A percentile compares a stretch with the other conserved stretches of the same genome.
These are phyloP conservation scores for Trichoderma aggressivum DNA, from an alignment of 2,329 filamentous ascomycete genomes.

Conservation along the genomic window DNA sequence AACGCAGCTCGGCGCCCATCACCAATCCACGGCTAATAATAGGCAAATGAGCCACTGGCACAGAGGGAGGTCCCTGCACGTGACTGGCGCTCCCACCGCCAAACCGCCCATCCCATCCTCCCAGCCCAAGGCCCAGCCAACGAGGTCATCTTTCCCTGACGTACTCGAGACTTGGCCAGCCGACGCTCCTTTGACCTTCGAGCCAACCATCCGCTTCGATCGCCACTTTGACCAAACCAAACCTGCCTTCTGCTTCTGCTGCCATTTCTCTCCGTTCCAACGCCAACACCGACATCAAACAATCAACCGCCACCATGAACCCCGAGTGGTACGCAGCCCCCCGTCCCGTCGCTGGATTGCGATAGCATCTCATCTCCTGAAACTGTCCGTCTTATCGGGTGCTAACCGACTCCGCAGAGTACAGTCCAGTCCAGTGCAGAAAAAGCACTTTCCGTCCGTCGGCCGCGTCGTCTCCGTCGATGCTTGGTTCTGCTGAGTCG, in stretches of 20 bases:
- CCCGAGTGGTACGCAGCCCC: slow-evolving; percentile 75
- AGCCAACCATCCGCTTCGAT: slow-evolving; percentile 16
- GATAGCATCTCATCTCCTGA: slow-evolving; percentile 33
- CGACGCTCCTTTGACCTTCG: slow-evolving; percentile 28
- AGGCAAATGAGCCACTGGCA: slow-evolving; percentile 10
- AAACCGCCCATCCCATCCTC: slow-evolving; percentile 25
- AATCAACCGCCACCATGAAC: slow-evolving; percentile 65
- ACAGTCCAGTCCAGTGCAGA: neutral
- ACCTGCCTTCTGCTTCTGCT: slow-evolving; percentile 3
- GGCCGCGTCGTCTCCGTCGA: neutral
- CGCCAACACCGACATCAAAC: slow-evolving; percentile 26
- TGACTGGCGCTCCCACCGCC: slow-evolving; percentile 21
- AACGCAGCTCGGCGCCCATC: neutral
- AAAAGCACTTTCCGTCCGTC: neutral
- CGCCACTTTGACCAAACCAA: slow-evolving; percentile 3
- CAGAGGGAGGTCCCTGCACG: slow-evolving; percentile 4
- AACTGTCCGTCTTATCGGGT: slow-evolving; percentile 16
- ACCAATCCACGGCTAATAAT: slow-evolving; percentile 9
- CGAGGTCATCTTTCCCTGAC: slow-evolving; percentile 33
- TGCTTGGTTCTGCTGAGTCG: neutral
- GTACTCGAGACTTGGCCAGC: slow-evolving; percentile 28
- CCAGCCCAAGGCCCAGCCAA: slow-evolving; percentile 16
- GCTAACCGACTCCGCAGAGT: slow-evolving; percentile 32
- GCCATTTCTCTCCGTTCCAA: slow-evolving; percentile 23
- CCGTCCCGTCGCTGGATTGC: slow-evolving; percentile 25